Evolutionary conservation across 169 alveolate genomes (phyloP).

Genomic region (Perkinsus marinus): DNA sequence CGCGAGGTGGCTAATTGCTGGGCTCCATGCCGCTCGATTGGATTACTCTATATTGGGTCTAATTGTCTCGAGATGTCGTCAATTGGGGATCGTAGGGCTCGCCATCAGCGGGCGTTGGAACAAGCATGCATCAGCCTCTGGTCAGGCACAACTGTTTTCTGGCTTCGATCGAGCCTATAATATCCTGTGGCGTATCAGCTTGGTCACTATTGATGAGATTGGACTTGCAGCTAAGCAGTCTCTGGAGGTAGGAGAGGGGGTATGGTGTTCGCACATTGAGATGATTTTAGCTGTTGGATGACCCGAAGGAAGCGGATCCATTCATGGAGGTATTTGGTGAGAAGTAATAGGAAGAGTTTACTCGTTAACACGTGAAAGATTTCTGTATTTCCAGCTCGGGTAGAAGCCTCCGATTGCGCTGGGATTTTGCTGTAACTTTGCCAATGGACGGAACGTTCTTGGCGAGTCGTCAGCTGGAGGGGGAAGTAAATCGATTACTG

Average conservation of each 20-base stretch:
- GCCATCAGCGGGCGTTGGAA: too few relatives aligned
- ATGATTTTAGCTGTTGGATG: not conserved
- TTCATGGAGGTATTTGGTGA: not conserved
- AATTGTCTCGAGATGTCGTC: too few relatives aligned
- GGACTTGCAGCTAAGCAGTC: not conserved
- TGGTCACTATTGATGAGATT: not conserved
- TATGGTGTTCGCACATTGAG: not conserved
- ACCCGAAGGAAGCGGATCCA: not conserved
- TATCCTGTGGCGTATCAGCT: not conserved
- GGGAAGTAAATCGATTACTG: not conserved
- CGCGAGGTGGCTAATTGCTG: too few relatives aligned
- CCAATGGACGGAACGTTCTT: not conserved
- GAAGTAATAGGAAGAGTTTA: not conserved
- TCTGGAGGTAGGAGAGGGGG: not conserved
- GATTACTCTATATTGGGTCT: too few relatives aligned
- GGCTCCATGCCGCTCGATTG: too few relatives aligned
- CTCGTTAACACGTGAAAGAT: too few relatives aligned
- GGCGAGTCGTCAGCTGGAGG: not conserved
- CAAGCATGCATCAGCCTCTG: not conserved
- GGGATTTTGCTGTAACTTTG: not conserved
- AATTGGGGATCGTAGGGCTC: too few relatives aligned
- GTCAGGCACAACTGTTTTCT: not conserved
- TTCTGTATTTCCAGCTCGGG: not conserved
- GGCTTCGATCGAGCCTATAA: not conserved
- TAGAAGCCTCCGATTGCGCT: not conserved